phyloP scores from a whole-genome alignment of 305 asterid genomes.

The Solanum hybrid region DNA sequence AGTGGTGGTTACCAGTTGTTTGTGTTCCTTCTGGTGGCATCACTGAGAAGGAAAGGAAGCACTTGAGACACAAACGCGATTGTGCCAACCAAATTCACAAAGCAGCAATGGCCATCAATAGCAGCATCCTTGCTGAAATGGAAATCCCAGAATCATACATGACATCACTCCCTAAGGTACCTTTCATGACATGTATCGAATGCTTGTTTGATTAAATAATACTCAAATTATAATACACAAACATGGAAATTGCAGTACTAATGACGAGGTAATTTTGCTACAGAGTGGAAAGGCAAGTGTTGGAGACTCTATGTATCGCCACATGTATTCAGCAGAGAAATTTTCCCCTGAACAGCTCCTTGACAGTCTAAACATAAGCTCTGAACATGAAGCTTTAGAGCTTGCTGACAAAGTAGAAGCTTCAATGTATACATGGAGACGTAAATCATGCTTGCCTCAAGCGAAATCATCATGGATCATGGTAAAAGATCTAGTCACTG shows the following conservation, averaged over 20 bases:
- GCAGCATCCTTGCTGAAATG: conserved; percentile 67
- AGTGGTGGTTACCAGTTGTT: conserved; percentile 94
- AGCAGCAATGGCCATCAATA: conserved; percentile 87
- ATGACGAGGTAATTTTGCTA: not conserved
- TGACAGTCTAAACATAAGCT: conserved; percentile 45
- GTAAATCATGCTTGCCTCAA: conserved; percentile 48
- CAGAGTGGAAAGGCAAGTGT: conserved; percentile 81
- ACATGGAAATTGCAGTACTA: not conserved
- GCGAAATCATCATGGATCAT: conserved; percentile 79
- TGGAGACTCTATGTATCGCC: conserved; percentile 64
- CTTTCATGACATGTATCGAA: not conserved
- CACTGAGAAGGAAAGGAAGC: conserved; percentile 50
- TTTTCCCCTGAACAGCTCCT: conserved; percentile 62
- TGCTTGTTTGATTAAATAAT: not conserved
- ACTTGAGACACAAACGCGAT: conserved; percentile 48
- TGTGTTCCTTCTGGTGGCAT: conserved; percentile 58
- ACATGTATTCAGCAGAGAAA: conserved; percentile 50
- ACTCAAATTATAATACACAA: not conserved
- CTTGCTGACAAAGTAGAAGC: conserved; percentile 82
- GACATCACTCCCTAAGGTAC: conserved; percentile 89
- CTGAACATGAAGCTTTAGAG: conserved; percentile 87
- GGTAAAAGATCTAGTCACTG: conserved; percentile 74
- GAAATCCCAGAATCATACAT: conserved; percentile 73
- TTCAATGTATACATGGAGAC: conserved; percentile 77
- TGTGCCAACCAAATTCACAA: conserved; percentile 83